Evolutionary conservation across 23 red algal species (phyloP), one percentile per base, ranked within the genome.

Genomic region (Gracilaria domingensis): DNA sequence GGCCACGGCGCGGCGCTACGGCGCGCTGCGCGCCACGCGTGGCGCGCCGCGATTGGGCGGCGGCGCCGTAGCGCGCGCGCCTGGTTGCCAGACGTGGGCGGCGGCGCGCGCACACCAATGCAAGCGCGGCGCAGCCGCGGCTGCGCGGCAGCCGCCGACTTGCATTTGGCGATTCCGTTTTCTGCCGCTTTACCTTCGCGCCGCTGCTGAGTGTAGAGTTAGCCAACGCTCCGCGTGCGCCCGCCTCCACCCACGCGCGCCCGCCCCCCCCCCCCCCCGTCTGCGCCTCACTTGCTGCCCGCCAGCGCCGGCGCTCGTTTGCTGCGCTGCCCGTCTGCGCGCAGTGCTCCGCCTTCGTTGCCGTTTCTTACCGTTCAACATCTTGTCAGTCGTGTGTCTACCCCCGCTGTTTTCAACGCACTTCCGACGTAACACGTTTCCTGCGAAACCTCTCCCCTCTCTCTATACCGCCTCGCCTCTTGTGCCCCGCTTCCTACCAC

Each of bases 341-440:
- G n/a, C n/a, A n/a, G 3, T 29, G 58, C 14, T 36, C 62, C 62
- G 5, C 17, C 2, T 67, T 33, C 1, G 62, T 21, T 67, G 8
- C n/a, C 59, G n/a, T 67, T 21, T 67, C 9, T 36, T 67, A 67
- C 62, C 62, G 26, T 67, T 67, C 62, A 35, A 29, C 33, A 67
- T 67, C 62, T 67, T 36, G 62, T 67, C 33, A 33, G 8, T 29
- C 33, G 58, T 29, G 6, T 11, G 42, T 45, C 42, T 45, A 11
- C 42, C 42, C n/a, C n/a, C n/a, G n/a, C n/a, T n/a, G n/a, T n/a
- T n/a, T n/a, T n/a, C n/a, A n/a, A n/a, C n/a, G 42, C 42, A 45
- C 42, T 45, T 45, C 17, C 17, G n/a, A n/a, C n/a, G n/a, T n/a
- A n/a, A n/a, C n/a, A n/a, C n/a, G n/a, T n/a, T n/a, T n/a, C n/a